Conservation (phyloP, 345 rosid species). For the Reutealis trisperma region DNA sequence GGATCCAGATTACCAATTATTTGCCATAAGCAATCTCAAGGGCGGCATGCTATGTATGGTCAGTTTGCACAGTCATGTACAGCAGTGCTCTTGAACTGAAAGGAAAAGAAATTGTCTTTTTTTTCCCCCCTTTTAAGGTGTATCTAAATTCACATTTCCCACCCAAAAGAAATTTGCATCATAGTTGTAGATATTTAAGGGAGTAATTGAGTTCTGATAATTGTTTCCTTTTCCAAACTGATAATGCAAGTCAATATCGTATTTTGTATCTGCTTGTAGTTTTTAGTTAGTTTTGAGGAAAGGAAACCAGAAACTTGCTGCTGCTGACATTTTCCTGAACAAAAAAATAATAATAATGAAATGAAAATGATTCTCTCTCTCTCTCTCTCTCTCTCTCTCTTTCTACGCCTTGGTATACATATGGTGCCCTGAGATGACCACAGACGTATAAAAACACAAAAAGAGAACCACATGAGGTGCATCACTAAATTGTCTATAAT, state of each 20-base stretch:
- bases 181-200: background rate
- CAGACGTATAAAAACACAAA: no score
- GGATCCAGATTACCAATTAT: constrained; percentile 49
- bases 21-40: constrained; percentile 58
- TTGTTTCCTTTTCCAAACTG: background rate
- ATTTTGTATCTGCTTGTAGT: background rate
- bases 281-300: background rate
- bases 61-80: constrained; percentile 45
- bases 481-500: background rate
- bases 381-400: background rate
- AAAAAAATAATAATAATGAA: background rate
- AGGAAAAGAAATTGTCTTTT: background rate
- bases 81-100: constrained; percentile 35
- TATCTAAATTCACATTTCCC: background rate
- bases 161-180: constrained; percentile 6
- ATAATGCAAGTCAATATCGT: background rate
- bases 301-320: background rate
- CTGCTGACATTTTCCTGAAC: background rate
- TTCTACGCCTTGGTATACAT: no score
- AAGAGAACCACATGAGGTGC: background rate
- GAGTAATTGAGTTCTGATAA: background rate
- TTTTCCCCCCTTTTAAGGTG: background rate
- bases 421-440: background rate
- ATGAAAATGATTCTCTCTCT: no score
- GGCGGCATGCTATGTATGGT: constrained; percentile 43